A percentile compares a stretch with the other conserved stretches of the same genome.
These are phyloP conservation scores for Knoxdaviesia proteae DNA, from an alignment of 2,329 filamentous ascomycete genomes.

Conservation along the genomic window DNA sequence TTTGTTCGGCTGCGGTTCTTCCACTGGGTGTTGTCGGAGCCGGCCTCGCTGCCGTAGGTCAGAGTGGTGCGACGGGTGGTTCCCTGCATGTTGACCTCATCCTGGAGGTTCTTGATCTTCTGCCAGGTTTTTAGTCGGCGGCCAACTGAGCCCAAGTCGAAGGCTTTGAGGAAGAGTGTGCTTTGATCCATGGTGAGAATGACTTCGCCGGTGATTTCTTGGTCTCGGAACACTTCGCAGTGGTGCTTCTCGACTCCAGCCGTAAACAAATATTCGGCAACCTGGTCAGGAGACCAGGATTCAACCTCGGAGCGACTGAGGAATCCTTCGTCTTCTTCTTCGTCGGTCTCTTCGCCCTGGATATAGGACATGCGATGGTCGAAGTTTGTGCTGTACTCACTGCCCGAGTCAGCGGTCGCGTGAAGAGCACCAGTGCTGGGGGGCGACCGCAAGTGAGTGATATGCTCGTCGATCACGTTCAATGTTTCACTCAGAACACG, in stretches of 20 bases:
- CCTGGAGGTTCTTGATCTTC: constrained; percentile 79
- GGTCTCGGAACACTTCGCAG: constrained; percentile 84
- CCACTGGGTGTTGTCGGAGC: constrained; percentile 29
- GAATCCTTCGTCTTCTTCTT: constrained; percentile 66
- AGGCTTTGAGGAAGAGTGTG: constrained; percentile 86
- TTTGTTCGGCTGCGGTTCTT: constrained; percentile 30
- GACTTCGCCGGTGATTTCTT: constrained; percentile 90
- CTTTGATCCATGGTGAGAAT: constrained; percentile 88
- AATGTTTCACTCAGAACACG: constrained; percentile 86
- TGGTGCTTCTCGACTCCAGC: constrained; percentile 72
- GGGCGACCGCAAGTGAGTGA: constrained; percentile 56
- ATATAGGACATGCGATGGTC: constrained; percentile 74
- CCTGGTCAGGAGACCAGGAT: constrained; percentile 58
- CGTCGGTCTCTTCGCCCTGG: constrained; percentile 83
- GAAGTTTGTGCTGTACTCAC: constrained; percentile 68
- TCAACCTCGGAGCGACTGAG: constrained; percentile 55
- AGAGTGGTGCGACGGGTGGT: constrained; percentile 29
- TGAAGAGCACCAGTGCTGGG: constrained; percentile 23
- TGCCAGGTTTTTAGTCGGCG: constrained; percentile 86
- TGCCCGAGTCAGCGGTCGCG: constrained; percentile 55
- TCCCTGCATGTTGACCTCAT: constrained; percentile 44
- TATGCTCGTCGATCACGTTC: constrained; percentile 92
- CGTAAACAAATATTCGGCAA: constrained; percentile 75
- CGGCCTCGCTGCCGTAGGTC: constrained; percentile 36
- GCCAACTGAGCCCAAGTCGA: constrained; percentile 80